A percentile compares a stretch with the other conserved stretches of the same genome.
Evolutionary conservation across 2,329 filamentous ascomycete species (phyloP).

Genomic region (Cercospora sp.): DNA sequence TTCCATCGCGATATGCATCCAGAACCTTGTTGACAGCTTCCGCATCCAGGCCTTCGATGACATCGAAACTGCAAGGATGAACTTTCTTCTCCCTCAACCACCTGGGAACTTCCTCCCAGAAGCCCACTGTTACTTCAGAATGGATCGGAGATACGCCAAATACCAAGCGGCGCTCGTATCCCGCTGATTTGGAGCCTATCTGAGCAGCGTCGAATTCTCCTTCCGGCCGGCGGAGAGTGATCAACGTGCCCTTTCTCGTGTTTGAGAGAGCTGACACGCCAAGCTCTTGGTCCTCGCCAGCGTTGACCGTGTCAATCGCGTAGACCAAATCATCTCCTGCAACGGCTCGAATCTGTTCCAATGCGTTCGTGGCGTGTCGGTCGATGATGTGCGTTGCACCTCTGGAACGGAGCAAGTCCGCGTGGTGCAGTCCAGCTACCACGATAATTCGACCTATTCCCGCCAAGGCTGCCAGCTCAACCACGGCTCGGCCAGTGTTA

Average conservation of each 20-base stretch:
- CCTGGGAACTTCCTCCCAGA: background rate
- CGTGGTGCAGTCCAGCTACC: background rate
- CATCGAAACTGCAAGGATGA: background rate
- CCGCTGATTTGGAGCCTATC: background rate
- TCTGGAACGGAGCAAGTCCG: background rate
- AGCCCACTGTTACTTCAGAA: background rate
- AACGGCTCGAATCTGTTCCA: background rate
- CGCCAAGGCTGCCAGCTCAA: background rate
- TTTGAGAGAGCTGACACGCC: background rate
- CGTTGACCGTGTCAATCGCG: constrained; percentile 2
- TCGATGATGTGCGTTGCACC: constrained; percentile 1
- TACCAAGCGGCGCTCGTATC: background rate
- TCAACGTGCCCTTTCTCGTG: background rate
- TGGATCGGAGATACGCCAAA: background rate
- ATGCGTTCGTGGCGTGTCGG: background rate
- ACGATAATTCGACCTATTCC: constrained; percentile 1
- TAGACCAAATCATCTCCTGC: constrained; percentile 3
- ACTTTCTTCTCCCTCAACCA: background rate
- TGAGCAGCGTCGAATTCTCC: background rate
- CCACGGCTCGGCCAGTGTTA: background rate
- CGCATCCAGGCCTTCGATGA: background rate
- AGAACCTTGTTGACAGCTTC: background rate
- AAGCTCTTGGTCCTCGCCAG: background rate
- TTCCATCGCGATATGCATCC: background rate
- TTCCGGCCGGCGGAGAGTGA: background rate